phyloP scores from a whole-genome alignment of 1,284 basidiomycete genomes.

The Ceratobasidium sp. region DNA sequence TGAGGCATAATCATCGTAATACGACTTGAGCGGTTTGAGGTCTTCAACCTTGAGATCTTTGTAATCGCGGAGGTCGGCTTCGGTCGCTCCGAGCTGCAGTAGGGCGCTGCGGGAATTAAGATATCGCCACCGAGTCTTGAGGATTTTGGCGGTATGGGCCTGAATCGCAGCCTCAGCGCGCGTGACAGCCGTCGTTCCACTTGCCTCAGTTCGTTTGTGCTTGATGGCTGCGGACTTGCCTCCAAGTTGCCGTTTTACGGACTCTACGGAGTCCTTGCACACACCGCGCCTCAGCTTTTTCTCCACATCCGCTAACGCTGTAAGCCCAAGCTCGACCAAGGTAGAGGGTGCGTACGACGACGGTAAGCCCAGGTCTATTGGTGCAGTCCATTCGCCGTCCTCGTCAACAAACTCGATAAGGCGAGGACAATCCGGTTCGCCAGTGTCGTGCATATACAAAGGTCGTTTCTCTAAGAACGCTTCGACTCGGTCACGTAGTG shows the following conservation, averaged over 20 bases:
- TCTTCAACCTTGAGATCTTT: background rate
- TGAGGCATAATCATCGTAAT: background rate
- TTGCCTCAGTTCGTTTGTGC: background rate
- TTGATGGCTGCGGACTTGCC: background rate
- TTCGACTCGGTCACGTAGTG: background rate
- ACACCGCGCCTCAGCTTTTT: background rate
- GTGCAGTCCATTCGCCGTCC: background rate
- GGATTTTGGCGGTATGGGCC: background rate
- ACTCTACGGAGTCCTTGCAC: slow-evolving; percentile 6
- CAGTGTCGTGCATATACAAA: background rate
- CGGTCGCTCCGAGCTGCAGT: background rate
- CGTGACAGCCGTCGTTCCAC: background rate
- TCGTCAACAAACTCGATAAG: background rate
- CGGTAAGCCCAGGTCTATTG: slow-evolving; percentile 1
- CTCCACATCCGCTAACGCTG: background rate
- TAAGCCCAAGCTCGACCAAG: background rate
- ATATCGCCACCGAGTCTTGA: slow-evolving; percentile 7
- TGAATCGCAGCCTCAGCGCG: background rate
- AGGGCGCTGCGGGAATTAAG: slow-evolving; percentile 2
- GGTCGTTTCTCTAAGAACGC: background rate
- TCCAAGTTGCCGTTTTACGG: background rate
- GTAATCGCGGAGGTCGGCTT: background rate
- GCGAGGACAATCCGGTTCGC: background rate
- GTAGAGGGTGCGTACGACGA: background rate
- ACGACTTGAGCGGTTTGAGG: background rate